A percentile compares a stretch with the other conserved stretches of the same genome.
Evolutionary conservation across 257 asterid species (phyloP).

Genomic region (Nemophila menziesii): DNA sequence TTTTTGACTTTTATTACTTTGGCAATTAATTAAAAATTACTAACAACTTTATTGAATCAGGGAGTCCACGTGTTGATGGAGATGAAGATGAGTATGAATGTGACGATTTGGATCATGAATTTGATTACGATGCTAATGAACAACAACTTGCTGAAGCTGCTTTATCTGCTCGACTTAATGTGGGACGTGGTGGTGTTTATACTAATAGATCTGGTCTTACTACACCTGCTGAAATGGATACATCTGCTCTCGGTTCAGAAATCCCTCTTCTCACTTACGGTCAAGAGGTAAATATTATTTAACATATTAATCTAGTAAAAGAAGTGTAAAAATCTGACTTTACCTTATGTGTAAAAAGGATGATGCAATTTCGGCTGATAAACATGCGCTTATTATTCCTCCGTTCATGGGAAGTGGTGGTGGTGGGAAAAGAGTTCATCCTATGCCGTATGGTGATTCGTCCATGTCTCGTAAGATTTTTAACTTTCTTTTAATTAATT

Average conservation of each 20-base stretch:
- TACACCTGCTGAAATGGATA: constrained; percentile 52
- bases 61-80: constrained; percentile 91
- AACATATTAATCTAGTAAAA: neutral
- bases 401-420: constrained; percentile 70
- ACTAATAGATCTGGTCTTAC: constrained; percentile 42
- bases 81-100: constrained; percentile 95
- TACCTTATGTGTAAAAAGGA: constrained; percentile 44
- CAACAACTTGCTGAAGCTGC: constrained; percentile 44
- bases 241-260: constrained; percentile 51
- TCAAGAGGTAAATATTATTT: constrained; percentile 56
- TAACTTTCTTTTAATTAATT: neutral
- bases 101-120: constrained; percentile 86
- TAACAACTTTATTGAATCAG: constrained; percentile 22
- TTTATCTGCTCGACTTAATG: constrained; percentile 35
- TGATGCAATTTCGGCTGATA: constrained; percentile 88
- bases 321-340: constrained; percentile 7
- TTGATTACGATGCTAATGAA: constrained; percentile 45
- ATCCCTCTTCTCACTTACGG: constrained; percentile 94
- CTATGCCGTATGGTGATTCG: constrained; percentile 56
- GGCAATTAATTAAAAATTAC: constrained; percentile 1
- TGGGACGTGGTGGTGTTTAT: constrained; percentile 37
- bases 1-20: neutral
- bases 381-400: constrained; percentile 85
- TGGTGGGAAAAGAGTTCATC: constrained; percentile 73
- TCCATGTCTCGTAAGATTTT: constrained; percentile 52